Percentiles rank a stretch among this genome's conserved stretches.
These are phyloP conservation scores for Neonothopanus nambi DNA, from an alignment of 1,284 basidiomycete genomes.

Conservation along the genomic window DNA sequence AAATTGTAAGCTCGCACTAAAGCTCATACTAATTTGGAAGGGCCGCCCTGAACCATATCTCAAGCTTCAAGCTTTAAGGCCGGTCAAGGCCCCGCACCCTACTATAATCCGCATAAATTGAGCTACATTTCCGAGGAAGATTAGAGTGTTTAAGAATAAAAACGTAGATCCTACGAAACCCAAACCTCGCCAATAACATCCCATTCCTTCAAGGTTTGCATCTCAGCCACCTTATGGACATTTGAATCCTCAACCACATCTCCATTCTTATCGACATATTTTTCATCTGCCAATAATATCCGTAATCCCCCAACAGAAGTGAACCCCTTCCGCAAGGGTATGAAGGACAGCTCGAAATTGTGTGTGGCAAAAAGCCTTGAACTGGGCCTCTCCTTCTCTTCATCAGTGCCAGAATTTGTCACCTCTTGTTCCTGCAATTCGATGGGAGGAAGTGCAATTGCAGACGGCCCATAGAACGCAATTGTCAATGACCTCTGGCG, in stretches of 20 bases:
- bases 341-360: slow-evolving; percentile 61
- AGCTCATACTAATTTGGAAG: too few relatives aligned
- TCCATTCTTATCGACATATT: slow-evolving; percentile 32
- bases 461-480: slow-evolving; percentile 55
- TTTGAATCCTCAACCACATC: slow-evolving; percentile 23
- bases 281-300: slow-evolving; percentile 59
- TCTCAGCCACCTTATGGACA: neutral
- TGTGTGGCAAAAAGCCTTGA: slow-evolving; percentile 40
- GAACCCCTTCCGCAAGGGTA: slow-evolving; percentile 58
- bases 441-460: slow-evolving; percentile 43
- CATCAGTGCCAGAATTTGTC: slow-evolving; percentile 13
- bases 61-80: too few relatives aligned
- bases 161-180: neutral
- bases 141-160: too few relatives aligned
- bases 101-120: too few relatives aligned
- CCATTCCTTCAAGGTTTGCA: slow-evolving; percentile 11
- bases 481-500: slow-evolving; percentile 32
- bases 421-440: slow-evolving; percentile 29
- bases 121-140: too few relatives aligned
- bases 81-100: too few relatives aligned
- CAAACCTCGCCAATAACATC: slow-evolving; percentile 8
- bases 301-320: slow-evolving; percentile 62
- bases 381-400: slow-evolving; percentile 24
- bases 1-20: too few relatives aligned
- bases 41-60: too few relatives aligned